phyloP scores from a whole-genome alignment of 1,139 yeast genomes.

The Taphrina deformans region DNA sequence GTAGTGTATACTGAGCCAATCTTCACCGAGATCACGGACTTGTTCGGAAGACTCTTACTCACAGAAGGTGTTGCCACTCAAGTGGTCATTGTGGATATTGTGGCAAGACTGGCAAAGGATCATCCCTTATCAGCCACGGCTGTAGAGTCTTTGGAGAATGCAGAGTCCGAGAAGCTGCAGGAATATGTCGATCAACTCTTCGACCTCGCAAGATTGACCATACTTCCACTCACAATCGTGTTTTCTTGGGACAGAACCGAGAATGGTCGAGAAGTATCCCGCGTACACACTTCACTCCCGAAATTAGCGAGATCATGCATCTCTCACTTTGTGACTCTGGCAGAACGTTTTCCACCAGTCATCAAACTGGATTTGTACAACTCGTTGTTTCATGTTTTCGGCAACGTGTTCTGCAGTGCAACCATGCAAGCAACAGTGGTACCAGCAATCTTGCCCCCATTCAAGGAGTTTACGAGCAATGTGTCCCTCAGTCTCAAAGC shows the following conservation, averaged over 20 bases:
- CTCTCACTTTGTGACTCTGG: constrained; percentile 60
- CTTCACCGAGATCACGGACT: constrained; percentile 72
- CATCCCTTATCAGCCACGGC: constrained; percentile 43
- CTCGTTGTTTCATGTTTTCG: constrained; percentile 64
- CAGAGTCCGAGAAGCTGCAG: constrained; percentile 47
- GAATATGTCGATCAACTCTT: constrained; percentile 74
- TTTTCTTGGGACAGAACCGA: constrained; percentile 54
- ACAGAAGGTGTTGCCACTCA: constrained; percentile 47
- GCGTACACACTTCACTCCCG: constrained; percentile 39
- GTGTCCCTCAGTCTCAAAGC: constrained; percentile 1
- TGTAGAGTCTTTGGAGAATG: constrained; percentile 34
- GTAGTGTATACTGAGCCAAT: constrained; percentile 66
- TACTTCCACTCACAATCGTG: constrained; percentile 68
- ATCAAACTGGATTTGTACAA: constrained; percentile 70
- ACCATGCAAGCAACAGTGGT: constrained; percentile 23
- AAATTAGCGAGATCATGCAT: constrained; percentile 49
- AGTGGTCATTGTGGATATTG: constrained; percentile 37
- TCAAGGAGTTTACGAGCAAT: constrained; percentile 22
- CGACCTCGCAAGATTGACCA: constrained; percentile 72
- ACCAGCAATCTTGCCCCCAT: constrained; percentile 29
- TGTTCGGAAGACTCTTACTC: constrained; percentile 69
- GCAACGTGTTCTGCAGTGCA: constrained; percentile 41
- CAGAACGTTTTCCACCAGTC: constrained; percentile 62
- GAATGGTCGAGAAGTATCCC: constrained; percentile 50
- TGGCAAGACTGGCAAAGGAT: constrained; percentile 41